Evolutionary conservation across 164 flowering plant species (phyloP).

Genomic region (Litsea cubeba): DNA sequence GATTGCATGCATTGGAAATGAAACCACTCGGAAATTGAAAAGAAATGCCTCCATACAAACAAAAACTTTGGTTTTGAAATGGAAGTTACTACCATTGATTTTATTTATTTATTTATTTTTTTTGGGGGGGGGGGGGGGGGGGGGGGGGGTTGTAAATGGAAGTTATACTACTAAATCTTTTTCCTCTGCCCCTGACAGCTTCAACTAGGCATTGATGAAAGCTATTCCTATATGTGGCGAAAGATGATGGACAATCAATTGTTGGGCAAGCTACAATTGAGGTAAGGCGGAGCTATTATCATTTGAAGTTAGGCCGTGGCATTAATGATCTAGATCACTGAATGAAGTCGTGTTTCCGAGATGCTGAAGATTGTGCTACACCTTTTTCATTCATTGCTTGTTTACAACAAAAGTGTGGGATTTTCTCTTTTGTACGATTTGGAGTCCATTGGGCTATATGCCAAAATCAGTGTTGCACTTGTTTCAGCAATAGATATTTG

Average conservation of each 20-base stretch:
- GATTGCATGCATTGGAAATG: no score
- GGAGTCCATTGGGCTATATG: no score
- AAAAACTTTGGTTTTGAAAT: not conserved
- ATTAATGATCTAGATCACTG: not conserved
- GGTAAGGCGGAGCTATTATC: conserved; percentile 8
- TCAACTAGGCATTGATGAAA: conserved; percentile 32
- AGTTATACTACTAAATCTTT: not conserved
- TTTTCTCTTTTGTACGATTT: no score
- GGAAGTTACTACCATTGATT: not conserved
- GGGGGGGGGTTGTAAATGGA: no score
- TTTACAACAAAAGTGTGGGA: not conserved
- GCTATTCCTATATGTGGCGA: conserved; percentile 29
- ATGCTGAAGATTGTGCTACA: not conserved
- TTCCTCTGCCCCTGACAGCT: conserved; percentile 14
- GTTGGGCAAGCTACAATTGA: conserved; percentile 26
- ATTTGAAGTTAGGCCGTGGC: not conserved
- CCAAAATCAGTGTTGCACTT: no score
- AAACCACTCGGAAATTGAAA: no score
- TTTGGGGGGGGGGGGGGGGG: no score
- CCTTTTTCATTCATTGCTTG: not conserved
- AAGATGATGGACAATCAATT: conserved; percentile 22
- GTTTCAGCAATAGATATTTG: no score
- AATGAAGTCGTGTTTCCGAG: not conserved
- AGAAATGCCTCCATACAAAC: not conserved
- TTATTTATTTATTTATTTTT: no score